These are phyloP conservation scores for Purshia tridentata DNA, from an alignment of 306 rosid species.

Conservation along the genomic window DNA sequence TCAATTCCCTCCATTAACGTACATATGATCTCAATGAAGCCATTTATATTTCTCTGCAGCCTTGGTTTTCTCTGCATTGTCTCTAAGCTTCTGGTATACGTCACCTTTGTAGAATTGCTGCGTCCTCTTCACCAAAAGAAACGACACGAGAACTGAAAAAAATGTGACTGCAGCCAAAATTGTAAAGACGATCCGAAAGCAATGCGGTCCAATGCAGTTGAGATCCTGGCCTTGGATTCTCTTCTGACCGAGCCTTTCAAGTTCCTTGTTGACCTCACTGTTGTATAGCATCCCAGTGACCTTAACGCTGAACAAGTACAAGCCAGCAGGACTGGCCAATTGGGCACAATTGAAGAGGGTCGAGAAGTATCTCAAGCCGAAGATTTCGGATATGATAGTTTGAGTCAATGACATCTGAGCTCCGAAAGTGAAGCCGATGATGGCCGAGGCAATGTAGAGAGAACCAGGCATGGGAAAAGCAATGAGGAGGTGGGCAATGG, in stretches of 20 bases:
- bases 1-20: neutral
- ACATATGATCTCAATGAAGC: neutral
- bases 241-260: conserved; percentile 5
- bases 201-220: conserved; percentile 13
- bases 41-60: neutral
- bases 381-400: conserved; percentile 23
- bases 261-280: neutral
- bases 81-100: conserved; percentile 20
- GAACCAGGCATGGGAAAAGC: conserved; percentile 17
- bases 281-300: conserved; percentile 18
- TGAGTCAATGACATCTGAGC: conserved; percentile 11
- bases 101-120: conserved; percentile 14
- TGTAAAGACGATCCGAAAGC: conserved; percentile 12
- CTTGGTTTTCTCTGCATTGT: neutral
- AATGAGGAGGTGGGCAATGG: conserved; percentile 23
- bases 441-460: conserved; percentile 26
- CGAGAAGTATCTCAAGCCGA: conserved; percentile 22
- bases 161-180: conserved; percentile 6
- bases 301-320: conserved; percentile 10
- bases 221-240: conserved; percentile 14
- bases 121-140: conserved; percentile 20
- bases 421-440: conserved; percentile 19
- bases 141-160: conserved; percentile 3
- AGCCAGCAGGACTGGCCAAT: conserved; percentile 17
- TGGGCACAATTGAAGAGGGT: conserved; percentile 8